Base-by-base conservation (phyloP, 306 rosid genomes). In the Inga leiocalycina region DNA sequence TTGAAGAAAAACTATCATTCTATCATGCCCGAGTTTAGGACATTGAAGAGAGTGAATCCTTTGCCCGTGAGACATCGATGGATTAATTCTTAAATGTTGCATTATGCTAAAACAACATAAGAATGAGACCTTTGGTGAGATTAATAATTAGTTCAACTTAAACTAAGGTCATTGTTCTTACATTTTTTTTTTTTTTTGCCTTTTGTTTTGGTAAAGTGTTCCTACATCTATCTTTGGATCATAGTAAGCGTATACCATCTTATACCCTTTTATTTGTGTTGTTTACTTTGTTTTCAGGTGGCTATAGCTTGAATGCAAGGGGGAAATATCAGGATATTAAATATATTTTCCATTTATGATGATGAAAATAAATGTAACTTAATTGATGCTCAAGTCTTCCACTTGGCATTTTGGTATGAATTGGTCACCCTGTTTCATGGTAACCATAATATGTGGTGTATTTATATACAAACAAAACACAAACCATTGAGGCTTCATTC, bases 281-380 rank as follows among this genome's bases (percentile, higher is more conserved):
- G 57, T 75, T 41, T 0, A 5, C 69, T 74, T 32, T 68, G 24
- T 59, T 87, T 69, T 78, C 87, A 84, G 87, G 79, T 61, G 51
- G 44, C 30, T 2, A n/a, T 10, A 45, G 49, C 52, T 22, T 67
- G 83, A 41, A 39, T 74, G 9, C 79, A 71, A 56, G 81, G 54
- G 74, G 85, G 76, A 56, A 8, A 13, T 70, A 71, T 17, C 34
- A 86, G 44, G 59, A 54, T 61, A 62, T 61, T 0, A 24, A 20
- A 69, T 67, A 22, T 48, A 77, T 76, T 49, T 14, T 44, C 37
- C 43, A 80, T 80, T 51, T 84, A 68, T 78, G 80, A 68, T 78
- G 80, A 17, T 52, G n/a, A 52, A 15, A 87, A 87, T 87, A 87
- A 81, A 81, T 74, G 79, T 22, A 15, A 49, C 78, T 76, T 16